These are phyloP conservation scores for Flaveria floridana DNA, from an alignment of 140 eudicot genomes.

Conservation along the genomic window DNA sequence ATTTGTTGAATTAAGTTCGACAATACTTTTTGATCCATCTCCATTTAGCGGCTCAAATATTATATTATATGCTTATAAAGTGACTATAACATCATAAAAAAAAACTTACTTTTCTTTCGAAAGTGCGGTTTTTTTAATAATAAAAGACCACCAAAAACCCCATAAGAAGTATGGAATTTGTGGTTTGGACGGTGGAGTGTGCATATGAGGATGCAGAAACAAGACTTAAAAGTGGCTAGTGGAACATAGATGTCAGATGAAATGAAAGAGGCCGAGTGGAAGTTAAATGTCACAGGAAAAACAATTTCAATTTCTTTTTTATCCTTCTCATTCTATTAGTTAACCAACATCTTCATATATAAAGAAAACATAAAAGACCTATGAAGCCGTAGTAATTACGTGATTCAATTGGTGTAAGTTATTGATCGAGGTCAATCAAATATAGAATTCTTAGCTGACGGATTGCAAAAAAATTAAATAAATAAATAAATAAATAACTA, in stretches of 20 bases:
- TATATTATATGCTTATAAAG: too few species aligned
- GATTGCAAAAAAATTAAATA: too few species aligned
- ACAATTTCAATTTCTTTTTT: background rate
- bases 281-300: background rate
- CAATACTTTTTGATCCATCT: background rate
- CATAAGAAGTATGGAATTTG: conserved; percentile 50
- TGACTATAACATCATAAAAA: background rate
- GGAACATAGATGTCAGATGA: conserved; percentile 36
- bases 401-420: too few species aligned
- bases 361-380: too few species aligned
- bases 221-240: conserved; percentile 34
- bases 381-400: too few species aligned
- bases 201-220: conserved; percentile 38
- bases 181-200: conserved; percentile 49
- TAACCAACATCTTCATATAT: too few species aligned
- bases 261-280: background rate
- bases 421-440: too few species aligned
- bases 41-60: background rate
- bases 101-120: conserved; percentile 11
- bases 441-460: too few species aligned
- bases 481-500: too few species aligned
- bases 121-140: conserved; percentile 29
- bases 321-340: too few species aligned
- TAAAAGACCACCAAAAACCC: conserved; percentile 55
- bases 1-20: background rate